Conservation (phyloP, 371 early-diverging fungal genomes). For the Umbelopsis sp. region DNA sequence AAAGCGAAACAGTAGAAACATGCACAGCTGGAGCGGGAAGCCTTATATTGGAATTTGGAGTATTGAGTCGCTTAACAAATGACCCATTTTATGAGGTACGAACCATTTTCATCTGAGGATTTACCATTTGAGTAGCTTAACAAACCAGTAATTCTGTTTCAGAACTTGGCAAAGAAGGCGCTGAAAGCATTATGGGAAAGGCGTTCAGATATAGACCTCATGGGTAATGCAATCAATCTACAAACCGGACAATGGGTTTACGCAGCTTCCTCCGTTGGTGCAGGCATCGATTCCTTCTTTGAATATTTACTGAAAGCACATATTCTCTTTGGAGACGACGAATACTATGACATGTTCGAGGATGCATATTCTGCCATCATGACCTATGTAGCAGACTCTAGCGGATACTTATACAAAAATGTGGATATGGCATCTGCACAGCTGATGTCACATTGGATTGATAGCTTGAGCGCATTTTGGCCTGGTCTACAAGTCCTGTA, state of each 20-base stretch:
- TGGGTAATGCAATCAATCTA: constrained; percentile 87
- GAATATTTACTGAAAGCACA: constrained; percentile 93
- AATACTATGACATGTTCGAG: constrained; percentile 81
- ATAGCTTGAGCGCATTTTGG: constrained; percentile 90
- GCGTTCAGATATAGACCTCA: constrained; percentile 71
- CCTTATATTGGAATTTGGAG: constrained; percentile 94
- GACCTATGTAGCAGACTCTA: constrained; percentile 64
- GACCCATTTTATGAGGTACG: constrained; percentile 75
- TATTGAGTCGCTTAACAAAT: constrained; percentile 84
- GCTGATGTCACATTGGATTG: constrained; percentile 81
- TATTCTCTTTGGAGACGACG: constrained; percentile 82
- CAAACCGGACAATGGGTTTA: constrained; percentile 75
- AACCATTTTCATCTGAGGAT: not conserved
- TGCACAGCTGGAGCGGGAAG: constrained; percentile 95
- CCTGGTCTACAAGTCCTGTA: constrained; percentile 84
- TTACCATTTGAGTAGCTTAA: not conserved
- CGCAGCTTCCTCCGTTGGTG: constrained; percentile 79
- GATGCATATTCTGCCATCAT: constrained; percentile 76
- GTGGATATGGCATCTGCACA: constrained; percentile 79
- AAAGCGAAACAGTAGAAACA: constrained; percentile 75
- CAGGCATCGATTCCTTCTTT: constrained; percentile 92
- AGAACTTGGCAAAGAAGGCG: constrained; percentile 75
- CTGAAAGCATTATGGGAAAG: constrained; percentile 77
- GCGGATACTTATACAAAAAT: constrained; percentile 84
- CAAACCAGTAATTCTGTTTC: constrained; percentile 1